These are phyloP conservation scores for Xylaria sp. DNA, from an alignment of 2,329 filamentous ascomycete species.

Conservation along the genomic window DNA sequence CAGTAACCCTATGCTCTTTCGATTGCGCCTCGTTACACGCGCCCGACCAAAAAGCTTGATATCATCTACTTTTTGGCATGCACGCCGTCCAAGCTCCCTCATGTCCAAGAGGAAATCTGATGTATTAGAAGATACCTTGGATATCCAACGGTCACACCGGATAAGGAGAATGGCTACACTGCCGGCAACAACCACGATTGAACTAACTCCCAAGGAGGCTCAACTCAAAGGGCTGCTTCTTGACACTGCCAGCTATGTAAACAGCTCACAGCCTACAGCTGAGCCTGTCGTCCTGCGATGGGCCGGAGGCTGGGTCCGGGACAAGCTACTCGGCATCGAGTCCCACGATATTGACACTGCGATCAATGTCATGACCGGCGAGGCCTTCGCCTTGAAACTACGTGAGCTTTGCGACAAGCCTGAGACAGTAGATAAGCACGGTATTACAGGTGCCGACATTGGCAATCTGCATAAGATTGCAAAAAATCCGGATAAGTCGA, in stretches of 20 bases:
- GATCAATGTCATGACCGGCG: conserved; percentile 86
- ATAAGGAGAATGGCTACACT: conserved; percentile 47
- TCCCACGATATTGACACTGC: conserved; percentile 87
- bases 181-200: conserved; percentile 50
- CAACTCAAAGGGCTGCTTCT: conserved; percentile 80
- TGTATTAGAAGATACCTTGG: conserved; percentile 35
- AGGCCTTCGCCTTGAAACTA: conserved; percentile 76
- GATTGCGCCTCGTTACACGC: conserved; percentile 5
- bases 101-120: conserved; percentile 49
- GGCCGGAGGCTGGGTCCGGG: conserved; percentile 88
- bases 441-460: conserved; percentile 66
- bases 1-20: conserved; percentile 23
- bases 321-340: conserved; percentile 77
- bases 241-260: conserved; percentile 79
- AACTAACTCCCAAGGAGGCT: conserved; percentile 75
- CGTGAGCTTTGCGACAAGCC: conserved; percentile 72
- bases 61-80: neutral
- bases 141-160: conserved; percentile 37
- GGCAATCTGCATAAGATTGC: conserved; percentile 87
- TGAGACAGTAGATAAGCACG: conserved; percentile 70
- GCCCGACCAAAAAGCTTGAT: conserved; percentile 5
- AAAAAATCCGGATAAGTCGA: conserved; percentile 94
- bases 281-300: conserved; percentile 75
- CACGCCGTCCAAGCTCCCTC: conserved; percentile 15
- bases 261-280: conserved; percentile 58